Evolutionary conservation across 1,284 basidiomycete species (phyloP), one percentile per base, ranked within the genome.

Genomic region (Austroboletus novae-zelandiae): DNA sequence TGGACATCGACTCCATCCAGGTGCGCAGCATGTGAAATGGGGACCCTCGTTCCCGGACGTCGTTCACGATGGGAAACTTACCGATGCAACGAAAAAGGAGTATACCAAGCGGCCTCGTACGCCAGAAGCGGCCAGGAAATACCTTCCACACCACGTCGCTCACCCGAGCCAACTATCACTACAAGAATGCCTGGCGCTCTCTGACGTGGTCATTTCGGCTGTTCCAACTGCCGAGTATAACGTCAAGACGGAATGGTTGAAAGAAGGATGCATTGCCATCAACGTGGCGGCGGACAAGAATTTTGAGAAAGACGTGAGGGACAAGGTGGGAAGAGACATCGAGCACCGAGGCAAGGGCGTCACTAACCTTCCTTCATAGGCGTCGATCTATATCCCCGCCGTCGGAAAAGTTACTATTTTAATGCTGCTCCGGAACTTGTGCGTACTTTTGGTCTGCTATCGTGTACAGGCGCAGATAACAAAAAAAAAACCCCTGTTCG

Each of bases 241-340:
- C 67, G 77, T 99, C 50, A 84, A 88, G 57, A 98, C 94, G 3
- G 83, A 81, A 45, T 86, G 81, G 79, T 76, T 99, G 60, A 96
- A 96, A 73, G 91, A 94, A 59, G 96, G 95, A 4, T 95, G 94
- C 57, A 74, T 96, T 1, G 95, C 93, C 61, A 74, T 98, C 54
- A 98, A 98, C 66, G 91, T 99, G 43, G 89, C 93, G 25, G 87
- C 90, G 5, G 94, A 97, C 64, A 98, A 96, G 77, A 99, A 99
- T 71, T 99, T 98, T 66, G 93, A 97, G 67, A 83, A 83, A 54
- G 89, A 97, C 65, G 89, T 98, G 17, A 80, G 93, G 57, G 92
- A 95, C 43, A 91, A 94, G 77, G 93, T 91, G 58, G 55, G 76
- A 59, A 40, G 39, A 44, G n/a, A 35, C 30, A 39, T 36, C 3